A percentile compares a stretch with the other conserved stretches of the same genome.
Evolutionary conservation across 129 eudicot genomes (phyloP).

Genomic region (Chrysanthemum seticuspe): DNA sequence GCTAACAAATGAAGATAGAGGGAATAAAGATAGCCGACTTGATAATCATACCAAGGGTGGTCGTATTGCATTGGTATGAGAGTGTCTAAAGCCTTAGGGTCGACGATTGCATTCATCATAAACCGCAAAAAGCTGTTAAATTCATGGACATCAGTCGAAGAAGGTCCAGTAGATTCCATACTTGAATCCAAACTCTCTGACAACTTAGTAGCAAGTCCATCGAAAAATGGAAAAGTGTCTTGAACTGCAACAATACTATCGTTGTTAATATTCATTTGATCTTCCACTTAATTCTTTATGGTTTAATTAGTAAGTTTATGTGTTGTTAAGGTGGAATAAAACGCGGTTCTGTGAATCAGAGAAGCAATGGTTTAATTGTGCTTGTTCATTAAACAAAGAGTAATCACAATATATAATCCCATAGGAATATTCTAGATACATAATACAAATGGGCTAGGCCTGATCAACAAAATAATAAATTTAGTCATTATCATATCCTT

Average conservation of each 20-base stretch:
- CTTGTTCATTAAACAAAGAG: too few species aligned
- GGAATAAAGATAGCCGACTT: neutral
- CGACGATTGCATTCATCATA: neutral
- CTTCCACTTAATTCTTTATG: too few species aligned
- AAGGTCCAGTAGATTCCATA: conserved; percentile 1
- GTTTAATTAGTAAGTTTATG: too few species aligned
- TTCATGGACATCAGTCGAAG: neutral
- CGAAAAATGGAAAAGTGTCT: neutral
- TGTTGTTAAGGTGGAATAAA: too few species aligned
- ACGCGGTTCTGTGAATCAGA: too few species aligned
- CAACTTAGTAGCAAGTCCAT: neutral
- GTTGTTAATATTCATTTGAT: too few species aligned
- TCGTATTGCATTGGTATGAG: neutral
- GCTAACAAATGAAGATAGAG: neutral
- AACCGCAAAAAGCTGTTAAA: neutral
- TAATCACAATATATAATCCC: too few species aligned
- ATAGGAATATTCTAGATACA: too few species aligned
- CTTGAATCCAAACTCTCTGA: conserved; percentile 13
- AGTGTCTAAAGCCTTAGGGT: neutral
- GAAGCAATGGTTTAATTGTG: too few species aligned
- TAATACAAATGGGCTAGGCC: too few species aligned
- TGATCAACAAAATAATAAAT: too few species aligned
- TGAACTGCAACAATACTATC: neutral
- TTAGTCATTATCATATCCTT: too few species aligned
- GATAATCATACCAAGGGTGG: neutral